Base-by-base conservation (phyloP, 2,329 filamentous ascomycete species). In the Didymella exigua region DNA sequence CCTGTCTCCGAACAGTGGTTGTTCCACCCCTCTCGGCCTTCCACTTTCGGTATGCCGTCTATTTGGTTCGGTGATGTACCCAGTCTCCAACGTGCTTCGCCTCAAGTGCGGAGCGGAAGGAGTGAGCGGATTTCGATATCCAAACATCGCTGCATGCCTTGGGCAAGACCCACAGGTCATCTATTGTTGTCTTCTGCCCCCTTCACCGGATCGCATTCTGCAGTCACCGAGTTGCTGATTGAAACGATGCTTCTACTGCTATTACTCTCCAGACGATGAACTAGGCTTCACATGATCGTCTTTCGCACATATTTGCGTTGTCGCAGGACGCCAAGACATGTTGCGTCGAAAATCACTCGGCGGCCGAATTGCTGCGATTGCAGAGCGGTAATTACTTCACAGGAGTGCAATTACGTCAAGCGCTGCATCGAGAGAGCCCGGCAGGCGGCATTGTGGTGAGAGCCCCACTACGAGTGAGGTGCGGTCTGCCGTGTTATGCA, bases 321-420 rank as follows among this genome's bases (percentile, higher is more conserved):
- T 47, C 14, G 38, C 24, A 30, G 4, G 23, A 16, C 10, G 7
- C 3, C 16, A 19, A 23, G 7, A n/a, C 27, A 19, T 41, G n/a
- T 21, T 31, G 5, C 19, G 5, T 42, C 21, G 29, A 24, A 16
- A n/a, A n/a, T 29, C n/a, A 9, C 5, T 30, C 14, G 18, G 23
- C 18, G n/a, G 38, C 30, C 21, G 19, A 24, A 19, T 26, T 29
- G n/a, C 27, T 33, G 3, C 30, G 29, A 38, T n/a, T 33, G 30
- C 24, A 23, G 4, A 37, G 23, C 42, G 41, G 23, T 33, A 40
- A 18, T 13, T 30, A 24, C 43, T 29, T 19, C 27, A 27, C 49
- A 43, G 58, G 60, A 63, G 66, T 67, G 62, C 52, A 44, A 56
- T 68, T 66, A 71, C 68, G 68, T 71, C 67, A 71, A 67, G 64